Conservation (phyloP, 2,329 filamentous ascomycete genomes). For the Penicillium sclerotiorum region DNA sequence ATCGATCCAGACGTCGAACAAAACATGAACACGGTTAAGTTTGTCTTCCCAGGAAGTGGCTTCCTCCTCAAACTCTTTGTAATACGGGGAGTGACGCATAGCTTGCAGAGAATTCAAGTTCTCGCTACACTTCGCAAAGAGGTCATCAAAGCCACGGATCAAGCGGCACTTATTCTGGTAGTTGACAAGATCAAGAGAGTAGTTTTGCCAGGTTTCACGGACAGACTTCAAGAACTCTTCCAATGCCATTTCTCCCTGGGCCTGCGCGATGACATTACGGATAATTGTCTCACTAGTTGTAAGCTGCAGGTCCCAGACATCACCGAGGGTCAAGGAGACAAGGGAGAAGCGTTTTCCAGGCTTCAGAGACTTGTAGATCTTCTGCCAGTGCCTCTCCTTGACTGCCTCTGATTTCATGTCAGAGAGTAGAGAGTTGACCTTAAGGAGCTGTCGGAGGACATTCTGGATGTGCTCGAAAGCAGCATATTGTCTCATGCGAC, state of each 20-base stretch:
- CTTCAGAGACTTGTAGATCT: slow-evolving; percentile 94
- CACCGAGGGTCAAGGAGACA: slow-evolving; percentile 92
- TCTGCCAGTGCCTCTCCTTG: slow-evolving; percentile 93
- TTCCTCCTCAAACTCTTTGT: slow-evolving; percentile 98
- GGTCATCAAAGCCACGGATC: slow-evolving; percentile 95
- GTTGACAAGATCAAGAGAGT: slow-evolving; percentile 88
- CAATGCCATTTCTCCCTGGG: slow-evolving; percentile 95
- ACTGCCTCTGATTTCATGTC: slow-evolving; percentile 97
- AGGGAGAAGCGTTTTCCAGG: slow-evolving; percentile 93
- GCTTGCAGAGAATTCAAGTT: slow-evolving; percentile 96
- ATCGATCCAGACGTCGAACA: slow-evolving; percentile 99
- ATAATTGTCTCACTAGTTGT: slow-evolving; percentile 84
- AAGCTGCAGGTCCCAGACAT: slow-evolving; percentile 97
- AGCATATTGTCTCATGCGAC: slow-evolving; percentile 97
- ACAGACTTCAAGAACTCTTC: slow-evolving; percentile 98
- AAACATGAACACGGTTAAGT: slow-evolving; percentile 91
- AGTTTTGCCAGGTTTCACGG: slow-evolving; percentile 94
- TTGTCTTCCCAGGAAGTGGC: slow-evolving; percentile 97
- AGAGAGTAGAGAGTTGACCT: slow-evolving; percentile 82
- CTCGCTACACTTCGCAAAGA: slow-evolving; percentile 98
- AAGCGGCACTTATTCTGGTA: slow-evolving; percentile 98
- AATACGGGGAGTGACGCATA: slow-evolving; percentile 98
- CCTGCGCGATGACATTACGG: slow-evolving; percentile 90
- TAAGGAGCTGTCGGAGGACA: slow-evolving; percentile 82
- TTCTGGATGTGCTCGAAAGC: slow-evolving; percentile 99